A percentile compares a stretch with the other conserved stretches of the same genome.
These are phyloP conservation scores for Candida khao-thaluensis DNA, from an alignment of 805 yeast genomes.

Conservation along the genomic window DNA sequence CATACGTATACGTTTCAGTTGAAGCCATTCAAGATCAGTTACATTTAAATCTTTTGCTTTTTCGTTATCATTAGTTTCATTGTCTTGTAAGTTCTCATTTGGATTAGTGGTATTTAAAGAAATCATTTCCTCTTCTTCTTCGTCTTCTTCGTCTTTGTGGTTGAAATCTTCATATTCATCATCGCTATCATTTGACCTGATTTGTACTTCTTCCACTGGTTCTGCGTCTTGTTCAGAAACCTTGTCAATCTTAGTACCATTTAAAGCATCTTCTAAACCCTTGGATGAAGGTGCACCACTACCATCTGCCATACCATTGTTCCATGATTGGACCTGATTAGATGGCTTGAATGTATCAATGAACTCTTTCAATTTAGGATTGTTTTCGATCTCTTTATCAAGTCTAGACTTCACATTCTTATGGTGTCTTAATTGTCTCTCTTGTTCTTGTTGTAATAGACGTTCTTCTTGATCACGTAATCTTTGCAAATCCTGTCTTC, in stretches of 20 bases:
- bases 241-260: not conserved
- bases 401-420: constrained; percentile 35
- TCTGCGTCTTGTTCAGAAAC: constrained; percentile 2
- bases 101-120: constrained; percentile 17
- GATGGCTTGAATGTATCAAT: constrained; percentile 81
- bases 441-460: constrained; percentile 38
- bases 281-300: constrained; percentile 46
- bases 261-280: constrained; percentile 44
- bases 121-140: constrained; percentile 21
- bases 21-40: constrained; percentile 86
- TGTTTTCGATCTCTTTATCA: constrained; percentile 59
- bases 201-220: constrained; percentile 18
- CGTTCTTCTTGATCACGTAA: constrained; percentile 42
- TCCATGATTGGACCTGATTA: constrained; percentile 71
- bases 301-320: constrained; percentile 56
- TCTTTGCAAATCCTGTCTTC: constrained; percentile 46
- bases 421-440: constrained; percentile 40
- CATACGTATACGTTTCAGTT: constrained; percentile 70
- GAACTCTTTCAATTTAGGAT: constrained; percentile 74
- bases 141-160: constrained; percentile 38
- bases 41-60: constrained; percentile 64
- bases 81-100: not conserved
- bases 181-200: constrained; percentile 46
- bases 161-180: constrained; percentile 53
- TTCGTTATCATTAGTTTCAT: constrained; percentile 9